Evolutionary conservation across 257 asterid species (phyloP).

Genomic region (Solanum tacnaense): DNA sequence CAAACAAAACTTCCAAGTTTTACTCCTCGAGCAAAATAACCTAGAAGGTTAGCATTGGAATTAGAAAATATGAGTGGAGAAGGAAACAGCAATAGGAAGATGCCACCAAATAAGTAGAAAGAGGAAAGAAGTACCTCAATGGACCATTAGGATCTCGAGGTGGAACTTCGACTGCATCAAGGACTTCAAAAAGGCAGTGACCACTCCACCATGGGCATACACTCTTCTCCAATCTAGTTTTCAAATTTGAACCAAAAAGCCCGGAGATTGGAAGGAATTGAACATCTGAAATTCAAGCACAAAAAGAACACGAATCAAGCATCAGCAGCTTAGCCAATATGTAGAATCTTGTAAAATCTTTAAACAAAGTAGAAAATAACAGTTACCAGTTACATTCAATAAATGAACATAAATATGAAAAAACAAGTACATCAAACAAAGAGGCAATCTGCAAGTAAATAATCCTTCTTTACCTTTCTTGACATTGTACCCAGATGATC

Average conservation of each 20-base stretch:
- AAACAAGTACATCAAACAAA: neutral
- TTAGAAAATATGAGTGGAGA: neutral
- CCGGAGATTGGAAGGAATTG: constrained; percentile 94
- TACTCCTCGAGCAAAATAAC: neutral
- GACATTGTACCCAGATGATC: constrained; percentile 82
- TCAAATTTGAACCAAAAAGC: constrained; percentile 72
- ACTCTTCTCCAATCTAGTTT: constrained; percentile 49
- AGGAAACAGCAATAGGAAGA: neutral
- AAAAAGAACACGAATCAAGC: neutral
- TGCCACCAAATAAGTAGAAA: neutral
- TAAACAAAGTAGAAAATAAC: constrained; percentile 13
- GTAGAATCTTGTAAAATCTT: neutral
- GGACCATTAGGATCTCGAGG: constrained; percentile 89
- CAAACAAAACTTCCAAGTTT: neutral
- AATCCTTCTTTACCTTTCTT: constrained; percentile 52
- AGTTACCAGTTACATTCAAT: neutral
- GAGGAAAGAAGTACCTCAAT: constrained; percentile 45
- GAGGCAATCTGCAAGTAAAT: neutral
- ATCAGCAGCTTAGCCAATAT: neutral
- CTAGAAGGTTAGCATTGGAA: neutral
- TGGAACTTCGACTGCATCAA: constrained; percentile 75
- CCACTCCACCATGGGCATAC: constrained; percentile 91
- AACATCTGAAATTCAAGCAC: constrained; percentile 33
- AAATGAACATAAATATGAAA: neutral
- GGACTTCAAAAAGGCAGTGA: constrained; percentile 87